Evolutionary conservation across 345 rosid genomes (phyloP), one percentile per base, ranked within the genome.

Genomic region (Tarenaya hassleriana): DNA sequence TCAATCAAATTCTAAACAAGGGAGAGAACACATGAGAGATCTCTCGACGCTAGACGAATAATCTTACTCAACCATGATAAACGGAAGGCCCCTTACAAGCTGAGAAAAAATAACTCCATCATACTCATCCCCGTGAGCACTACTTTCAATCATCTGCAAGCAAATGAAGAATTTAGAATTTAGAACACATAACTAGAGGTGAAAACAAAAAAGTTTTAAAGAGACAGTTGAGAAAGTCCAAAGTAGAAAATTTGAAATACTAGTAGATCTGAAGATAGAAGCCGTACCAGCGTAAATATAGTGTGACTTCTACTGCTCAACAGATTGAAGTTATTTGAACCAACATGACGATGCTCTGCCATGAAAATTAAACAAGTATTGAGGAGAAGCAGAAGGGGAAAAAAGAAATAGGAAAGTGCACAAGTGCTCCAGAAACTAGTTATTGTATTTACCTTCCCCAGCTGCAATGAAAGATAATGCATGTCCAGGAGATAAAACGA

Each of bases 291-390:
- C 12, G 97, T 88, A 61, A 94, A 94, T 63, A 94, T 81, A 38
- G 99, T 94, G 77, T 94, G 99, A 75, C 99, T 94, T 74, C 99
- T 80, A 78, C 99, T 94, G 55, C 99, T 94, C 55, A 88, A 57
- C 47, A 94, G 79, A 71, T 94, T 94, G 74, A 86, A 94, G 71
- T 94, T 94, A 77, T 94, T 94, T 52, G 99, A 94, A 59, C 99
- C 99, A 73, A 94, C 97, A 52, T 94, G 99, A 52, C 99, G 99
- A 74, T 94, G 99, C 56, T 94, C 99, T 94, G 84, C 67, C 68
- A 69, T 52, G 11, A 60, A 52, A 47, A 71, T 21, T 58, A 27
- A 21, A 52, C 29, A 20, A 66, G 16, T 55, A 17, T 27, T 50
- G 47, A 48, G 40, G 51, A 42, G 43, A 50, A 13, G 43, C 10